phyloP scores from a whole-genome alignment of 177 flowering plant genomes.

The Vitis hybrid region DNA sequence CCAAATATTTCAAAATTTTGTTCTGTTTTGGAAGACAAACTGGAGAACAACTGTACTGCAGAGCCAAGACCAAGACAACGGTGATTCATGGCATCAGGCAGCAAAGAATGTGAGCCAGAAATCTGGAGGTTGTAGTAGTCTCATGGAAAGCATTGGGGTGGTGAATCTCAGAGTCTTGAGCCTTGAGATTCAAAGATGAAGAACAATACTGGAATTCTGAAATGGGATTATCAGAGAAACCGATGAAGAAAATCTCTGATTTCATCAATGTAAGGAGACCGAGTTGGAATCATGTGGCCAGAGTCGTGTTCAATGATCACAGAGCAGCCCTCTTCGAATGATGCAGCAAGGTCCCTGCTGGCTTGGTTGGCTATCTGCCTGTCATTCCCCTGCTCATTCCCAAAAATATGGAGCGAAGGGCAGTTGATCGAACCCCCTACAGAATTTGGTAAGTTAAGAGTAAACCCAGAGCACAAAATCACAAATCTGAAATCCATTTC shows the following conservation, averaged over 20 bases:
- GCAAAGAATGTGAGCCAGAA: too few species aligned
- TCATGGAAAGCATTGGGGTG: too few species aligned
- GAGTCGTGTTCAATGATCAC: conserved; percentile 67
- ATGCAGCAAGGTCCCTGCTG: conserved; percentile 60
- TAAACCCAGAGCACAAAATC: conserved; percentile 86
- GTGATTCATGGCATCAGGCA: too few species aligned
- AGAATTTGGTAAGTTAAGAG: conserved; percentile 28
- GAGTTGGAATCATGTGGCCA: conserved; percentile 92
- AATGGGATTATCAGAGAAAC: conserved; percentile 37
- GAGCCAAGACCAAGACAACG: too few species aligned
- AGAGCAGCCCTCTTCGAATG: conserved; percentile 58
- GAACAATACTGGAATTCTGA: neutral
- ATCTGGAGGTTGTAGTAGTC: too few species aligned
- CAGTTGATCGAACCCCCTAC: conserved; percentile 43
- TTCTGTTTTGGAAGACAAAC: too few species aligned
- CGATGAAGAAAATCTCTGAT: conserved; percentile 65
- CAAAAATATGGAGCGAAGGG: conserved; percentile 91
- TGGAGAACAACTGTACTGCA: too few species aligned
- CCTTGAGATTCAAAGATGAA: too few species aligned
- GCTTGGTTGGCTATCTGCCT: conserved; percentile 62
- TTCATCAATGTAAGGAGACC: conserved; percentile 63
- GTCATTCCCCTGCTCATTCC: conserved; percentile 61
- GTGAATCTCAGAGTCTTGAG: too few species aligned
- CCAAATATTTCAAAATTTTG: too few species aligned
- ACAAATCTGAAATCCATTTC: conserved; percentile 61